Evolutionary conservation across 2,329 filamentous ascomycete species (phyloP).

Genomic region (Fonsecaea monophora): DNA sequence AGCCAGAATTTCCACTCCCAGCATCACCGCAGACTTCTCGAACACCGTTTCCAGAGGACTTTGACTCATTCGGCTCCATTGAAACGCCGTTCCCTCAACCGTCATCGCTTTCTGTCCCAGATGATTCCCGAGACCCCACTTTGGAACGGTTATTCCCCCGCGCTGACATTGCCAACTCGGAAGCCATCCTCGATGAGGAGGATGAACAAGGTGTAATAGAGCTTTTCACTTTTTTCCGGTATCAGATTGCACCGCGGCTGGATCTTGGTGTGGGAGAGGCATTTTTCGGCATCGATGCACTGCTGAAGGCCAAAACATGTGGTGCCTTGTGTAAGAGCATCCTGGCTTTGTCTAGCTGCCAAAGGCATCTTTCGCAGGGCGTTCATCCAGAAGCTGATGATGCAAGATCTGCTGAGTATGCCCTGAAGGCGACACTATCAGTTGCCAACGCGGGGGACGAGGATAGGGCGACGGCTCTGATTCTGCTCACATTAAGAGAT

Average conservation of each 20-base stretch:
- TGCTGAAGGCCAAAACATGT: neutral
- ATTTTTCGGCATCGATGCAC: conserved; percentile 8
- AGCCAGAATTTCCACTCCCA: too few relatives aligned
- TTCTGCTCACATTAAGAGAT: neutral
- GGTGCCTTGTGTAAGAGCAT: neutral
- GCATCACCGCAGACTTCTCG: too few relatives aligned
- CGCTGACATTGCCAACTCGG: too few relatives aligned
- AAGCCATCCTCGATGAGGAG: too few relatives aligned
- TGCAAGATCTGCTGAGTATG: neutral
- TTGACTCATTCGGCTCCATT: too few relatives aligned
- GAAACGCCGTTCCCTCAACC: too few relatives aligned
- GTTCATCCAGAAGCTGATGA: neutral
- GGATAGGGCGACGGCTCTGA: neutral
- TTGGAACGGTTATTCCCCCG: too few relatives aligned
- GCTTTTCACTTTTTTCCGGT: conserved; percentile 19
- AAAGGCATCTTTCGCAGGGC: neutral
- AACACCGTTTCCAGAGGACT: too few relatives aligned
- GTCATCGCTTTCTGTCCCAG: too few relatives aligned
- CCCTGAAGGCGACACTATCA: neutral
- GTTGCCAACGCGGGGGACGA: neutral
- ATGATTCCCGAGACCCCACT: too few relatives aligned
- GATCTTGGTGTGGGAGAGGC: conserved; percentile 17
- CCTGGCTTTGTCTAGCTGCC: conserved; percentile 12
- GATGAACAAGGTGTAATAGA: neutral
- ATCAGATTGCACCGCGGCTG: conserved; percentile 13